phyloP scores from a whole-genome alignment of 495 filamentous ascomycete species.

The Halenospora varia region DNA sequence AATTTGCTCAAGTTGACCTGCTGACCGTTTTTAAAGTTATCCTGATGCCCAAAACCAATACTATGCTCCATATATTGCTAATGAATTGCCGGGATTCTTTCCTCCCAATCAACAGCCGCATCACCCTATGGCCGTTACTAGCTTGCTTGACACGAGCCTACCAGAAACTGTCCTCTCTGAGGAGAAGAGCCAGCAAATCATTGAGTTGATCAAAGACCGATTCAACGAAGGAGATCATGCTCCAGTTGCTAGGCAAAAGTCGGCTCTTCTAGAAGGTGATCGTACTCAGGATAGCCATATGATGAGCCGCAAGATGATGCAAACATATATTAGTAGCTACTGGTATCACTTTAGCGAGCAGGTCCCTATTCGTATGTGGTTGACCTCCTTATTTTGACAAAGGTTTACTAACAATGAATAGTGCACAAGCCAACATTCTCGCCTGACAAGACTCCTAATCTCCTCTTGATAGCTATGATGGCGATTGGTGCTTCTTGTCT shows the following conservation, averaged over 20 bases:
- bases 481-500: slow-evolving; percentile 87
- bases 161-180: slow-evolving; percentile 80
- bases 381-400: not conserved
- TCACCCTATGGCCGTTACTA: slow-evolving; percentile 89
- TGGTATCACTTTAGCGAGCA: slow-evolving; percentile 96
- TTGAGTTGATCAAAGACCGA: slow-evolving; percentile 78
- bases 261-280: slow-evolving; percentile 73
- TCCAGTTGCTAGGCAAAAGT: slow-evolving; percentile 69
- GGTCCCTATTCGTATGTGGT: slow-evolving; percentile 62
- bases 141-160: slow-evolving; percentile 77
- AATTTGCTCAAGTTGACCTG: not conserved
- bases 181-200: slow-evolving; percentile 76
- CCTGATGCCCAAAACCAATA: slow-evolving; percentile 46
- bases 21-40: slow-evolving; percentile 34
- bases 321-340: slow-evolving; percentile 87
- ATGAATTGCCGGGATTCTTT: slow-evolving; percentile 50
- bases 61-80: slow-evolving; percentile 46
- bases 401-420: slow-evolving; percentile 4
- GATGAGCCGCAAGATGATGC: slow-evolving; percentile 89
- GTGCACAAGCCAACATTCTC: slow-evolving; percentile 91
- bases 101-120: slow-evolving; percentile 43
- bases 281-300: slow-evolving; percentile 68
- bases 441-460: slow-evolving; percentile 76
- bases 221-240: slow-evolving; percentile 81
- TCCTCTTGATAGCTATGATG: slow-evolving; percentile 90